phyloP scores from a whole-genome alignment of 2,329 filamentous ascomycete species.

The Fusarium xyrophilum region DNA sequence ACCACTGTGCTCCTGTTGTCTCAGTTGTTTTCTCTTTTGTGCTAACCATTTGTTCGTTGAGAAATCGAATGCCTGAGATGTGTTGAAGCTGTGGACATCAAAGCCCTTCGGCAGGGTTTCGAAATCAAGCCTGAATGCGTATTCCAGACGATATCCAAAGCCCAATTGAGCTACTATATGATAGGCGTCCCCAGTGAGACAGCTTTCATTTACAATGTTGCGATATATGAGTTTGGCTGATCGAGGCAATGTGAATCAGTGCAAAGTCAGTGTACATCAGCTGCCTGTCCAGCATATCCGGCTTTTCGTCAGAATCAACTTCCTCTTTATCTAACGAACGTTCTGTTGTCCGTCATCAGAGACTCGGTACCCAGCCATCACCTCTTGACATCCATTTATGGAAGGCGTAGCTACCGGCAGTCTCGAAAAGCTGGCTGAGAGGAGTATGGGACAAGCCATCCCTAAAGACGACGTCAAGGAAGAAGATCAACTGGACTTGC shows the following conservation, averaged over 20 bases:
- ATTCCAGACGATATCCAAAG: background rate
- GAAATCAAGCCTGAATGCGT: background rate
- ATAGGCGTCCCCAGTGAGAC: background rate
- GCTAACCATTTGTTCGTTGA: background rate
- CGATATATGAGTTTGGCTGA: background rate
- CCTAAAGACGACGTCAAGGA: background rate
- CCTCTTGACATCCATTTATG: background rate
- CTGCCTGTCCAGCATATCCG: background rate
- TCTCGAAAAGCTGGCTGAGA: conserved; percentile 13
- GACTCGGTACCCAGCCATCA: background rate
- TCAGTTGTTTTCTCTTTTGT: conserved; percentile 27
- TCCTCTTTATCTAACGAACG: background rate
- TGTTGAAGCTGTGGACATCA: background rate
- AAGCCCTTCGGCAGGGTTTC: background rate
- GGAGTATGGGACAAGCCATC: conserved; percentile 1
- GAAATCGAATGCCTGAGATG: background rate
- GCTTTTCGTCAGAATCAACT: background rate
- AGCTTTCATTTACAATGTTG: too few species aligned
- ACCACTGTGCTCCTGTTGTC: conserved; percentile 14
- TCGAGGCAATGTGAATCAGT: background rate
- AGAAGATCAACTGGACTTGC: conserved; percentile 2
- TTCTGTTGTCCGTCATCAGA: background rate
- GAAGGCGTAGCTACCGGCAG: conserved; percentile 11
- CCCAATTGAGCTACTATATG: background rate
- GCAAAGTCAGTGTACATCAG: background rate